These are phyloP conservation scores for Termitomyces sp. DNA, from an alignment of 768 basidiomycete genomes.

Conservation along the genomic window DNA sequence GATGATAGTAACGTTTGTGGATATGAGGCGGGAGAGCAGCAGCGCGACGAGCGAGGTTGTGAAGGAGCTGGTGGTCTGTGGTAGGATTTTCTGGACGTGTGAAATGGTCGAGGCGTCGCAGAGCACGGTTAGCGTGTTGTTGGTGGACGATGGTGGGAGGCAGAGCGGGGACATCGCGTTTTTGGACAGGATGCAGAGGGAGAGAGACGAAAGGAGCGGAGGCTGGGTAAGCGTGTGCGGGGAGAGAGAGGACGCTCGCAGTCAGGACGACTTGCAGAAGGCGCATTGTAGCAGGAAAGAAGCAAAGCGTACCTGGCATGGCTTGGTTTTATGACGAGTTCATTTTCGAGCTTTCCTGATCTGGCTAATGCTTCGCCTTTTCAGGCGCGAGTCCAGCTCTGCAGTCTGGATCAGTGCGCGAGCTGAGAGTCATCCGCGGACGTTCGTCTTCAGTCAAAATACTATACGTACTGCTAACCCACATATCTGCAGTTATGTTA, in stretches of 20 bases:
- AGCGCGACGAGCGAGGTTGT: constrained; percentile 34
- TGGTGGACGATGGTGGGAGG: constrained; percentile 32
- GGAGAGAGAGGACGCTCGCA: constrained; percentile 1
- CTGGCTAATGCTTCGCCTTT: background rate
- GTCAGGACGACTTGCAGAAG: constrained; percentile 6
- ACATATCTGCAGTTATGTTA: no score
- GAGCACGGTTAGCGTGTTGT: constrained; percentile 51
- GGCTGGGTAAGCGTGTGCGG: constrained; percentile 6
- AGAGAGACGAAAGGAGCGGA: constrained; percentile 14
- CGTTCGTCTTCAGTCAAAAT: no score
- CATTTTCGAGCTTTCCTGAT: background rate
- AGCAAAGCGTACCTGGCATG: background rate
- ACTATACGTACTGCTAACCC: no score
- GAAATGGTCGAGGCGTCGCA: constrained; percentile 52
- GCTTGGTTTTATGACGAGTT: background rate
- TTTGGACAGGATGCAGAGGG: constrained; percentile 11
- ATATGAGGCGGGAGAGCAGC: constrained; percentile 23
- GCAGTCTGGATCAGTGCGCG: background rate
- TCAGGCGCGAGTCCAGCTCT: background rate
- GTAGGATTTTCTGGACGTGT: constrained; percentile 35
- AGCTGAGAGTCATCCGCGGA: no score
- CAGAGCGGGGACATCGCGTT: constrained; percentile 2
- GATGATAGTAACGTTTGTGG: constrained; percentile 14
- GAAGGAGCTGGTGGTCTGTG: constrained; percentile 26
- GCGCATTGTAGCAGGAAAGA: constrained; percentile 6